Conservation (phyloP, 192 early-diverging fungal genomes). For the Mortierella antarctica region DNA sequence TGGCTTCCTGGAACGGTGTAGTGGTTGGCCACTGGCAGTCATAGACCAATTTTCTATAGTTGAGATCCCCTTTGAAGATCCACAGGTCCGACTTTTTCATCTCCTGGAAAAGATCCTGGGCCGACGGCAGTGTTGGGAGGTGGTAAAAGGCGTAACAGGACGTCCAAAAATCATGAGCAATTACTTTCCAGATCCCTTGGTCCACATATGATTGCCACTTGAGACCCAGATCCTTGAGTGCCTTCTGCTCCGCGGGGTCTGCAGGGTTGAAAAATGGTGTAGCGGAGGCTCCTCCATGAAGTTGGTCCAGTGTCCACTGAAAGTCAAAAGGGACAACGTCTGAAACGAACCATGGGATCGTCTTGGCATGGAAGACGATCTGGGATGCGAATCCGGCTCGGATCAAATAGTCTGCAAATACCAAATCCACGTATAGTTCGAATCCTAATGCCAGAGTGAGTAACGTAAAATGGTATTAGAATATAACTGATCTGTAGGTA, state of each 20-base stretch:
- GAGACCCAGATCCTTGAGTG: constrained; percentile 62
- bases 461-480: not conserved
- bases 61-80: constrained; percentile 97
- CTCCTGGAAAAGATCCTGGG: constrained; percentile 71
- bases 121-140: constrained; percentile 66
- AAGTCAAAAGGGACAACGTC: constrained; percentile 91
- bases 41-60: constrained; percentile 95
- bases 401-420: constrained; percentile 88
- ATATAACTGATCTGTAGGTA: not conserved
- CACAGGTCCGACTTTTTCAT: constrained; percentile 70
- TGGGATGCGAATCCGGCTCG: constrained; percentile 68
- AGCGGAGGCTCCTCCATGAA: constrained; percentile 10
- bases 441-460: constrained; percentile 65
- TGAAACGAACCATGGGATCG: constrained; percentile 96
- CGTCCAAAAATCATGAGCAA: constrained; percentile 88
- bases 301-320: constrained; percentile 69
- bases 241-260: constrained; percentile 42
- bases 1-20: constrained; percentile 85
- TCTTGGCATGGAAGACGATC: constrained; percentile 88
- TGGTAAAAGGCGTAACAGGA: constrained; percentile 84
- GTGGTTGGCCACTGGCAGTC: constrained; percentile 88
- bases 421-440: constrained; percentile 89
- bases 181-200: constrained; percentile 72
- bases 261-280: constrained; percentile 49
- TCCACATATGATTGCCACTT: constrained; percentile 77